Base-by-base conservation (phyloP, 2,329 filamentous ascomycete species). In the Diaporthe australafricana region DNA sequence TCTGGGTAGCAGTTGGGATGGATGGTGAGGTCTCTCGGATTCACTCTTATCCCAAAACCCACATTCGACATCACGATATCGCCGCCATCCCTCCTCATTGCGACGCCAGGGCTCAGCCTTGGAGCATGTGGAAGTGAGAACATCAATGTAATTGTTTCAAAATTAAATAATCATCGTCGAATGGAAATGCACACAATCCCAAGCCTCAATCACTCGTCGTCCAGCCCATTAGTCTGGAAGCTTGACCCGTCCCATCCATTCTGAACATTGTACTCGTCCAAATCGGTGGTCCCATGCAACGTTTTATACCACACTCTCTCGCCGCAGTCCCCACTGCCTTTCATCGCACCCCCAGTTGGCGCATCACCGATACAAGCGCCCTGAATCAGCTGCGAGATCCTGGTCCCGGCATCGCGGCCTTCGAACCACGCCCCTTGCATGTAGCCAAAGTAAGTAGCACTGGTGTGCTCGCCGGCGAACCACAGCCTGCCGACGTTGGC, bases 381-480 rank as follows among this genome's bases (percentile, higher is more conserved):
- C 25, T 11, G 17, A 8, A 62, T 32, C n/a, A 62, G 25, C 40
- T 32, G 12, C 20, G 57, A 38, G 42, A 63, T 20, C 57, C 57
- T 32, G 11, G 8, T 8, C 11, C 57, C 57, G 2, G 40, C 57
- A 1, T 63, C 57, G 12, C 42, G 57, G 57, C 57, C 57, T 27
- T 63, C 57, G 40, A 63, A 48, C 57, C 57, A 63, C 5, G 57
- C 57, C 1, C 57, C 57, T 27, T 63, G 57, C 40, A 63, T 47
- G 38, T 22, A 63, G 20, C 57, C 57, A 35, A 63, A 63, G n/a
- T 63, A 63, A 1, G 40, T 22, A 5, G 57, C 27, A 27, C 40
- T 47, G 40, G 40, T 63, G 27, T 47, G 40, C 40, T 63, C 57
- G 42, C 57, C 57, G 2, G 57, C 57, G 20, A 63, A 63, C 57